These are phyloP conservation scores for Candida lessepsii DNA, from an alignment of 805 yeast genomes.

Conservation along the genomic window DNA sequence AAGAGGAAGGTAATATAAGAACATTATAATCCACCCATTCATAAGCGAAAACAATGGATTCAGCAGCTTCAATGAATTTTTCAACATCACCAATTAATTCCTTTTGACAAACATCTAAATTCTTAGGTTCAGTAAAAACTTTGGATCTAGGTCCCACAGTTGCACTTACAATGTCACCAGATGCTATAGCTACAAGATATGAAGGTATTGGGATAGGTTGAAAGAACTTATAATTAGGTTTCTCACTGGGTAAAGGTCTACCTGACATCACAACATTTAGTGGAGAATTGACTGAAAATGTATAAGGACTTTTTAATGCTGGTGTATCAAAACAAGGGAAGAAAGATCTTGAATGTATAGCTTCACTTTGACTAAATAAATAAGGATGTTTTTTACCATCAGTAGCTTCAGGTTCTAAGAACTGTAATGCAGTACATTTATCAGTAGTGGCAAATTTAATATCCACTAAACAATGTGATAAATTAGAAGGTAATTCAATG, in stretches of 20 bases:
- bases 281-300: slow-evolving; percentile 58
- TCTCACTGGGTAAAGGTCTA: slow-evolving; percentile 30
- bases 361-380: slow-evolving; percentile 87
- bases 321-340: slow-evolving; percentile 94
- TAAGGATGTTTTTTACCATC: slow-evolving; percentile 68
- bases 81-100: slow-evolving; percentile 84
- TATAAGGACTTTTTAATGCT: slow-evolving; percentile 66
- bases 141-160: slow-evolving; percentile 83
- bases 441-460: slow-evolving; percentile 69
- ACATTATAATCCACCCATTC: slow-evolving; percentile 86
- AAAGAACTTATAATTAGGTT: slow-evolving; percentile 37
- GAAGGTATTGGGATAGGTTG: slow-evolving; percentile 87
- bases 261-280: slow-evolving; percentile 78
- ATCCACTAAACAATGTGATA: slow-evolving; percentile 28
- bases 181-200: slow-evolving; percentile 78
- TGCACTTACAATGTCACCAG: slow-evolving; percentile 70
- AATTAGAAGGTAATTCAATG: slow-evolving; percentile 22
- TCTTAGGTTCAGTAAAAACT: slow-evolving; percentile 75
- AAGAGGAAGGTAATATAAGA: slow-evolving; percentile 70
- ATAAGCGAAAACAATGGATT: slow-evolving; percentile 69
- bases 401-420: slow-evolving; percentile 73
- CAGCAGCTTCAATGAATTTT: slow-evolving; percentile 75
- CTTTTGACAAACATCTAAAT: slow-evolving; percentile 64
- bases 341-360: slow-evolving; percentile 84
- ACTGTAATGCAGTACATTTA: slow-evolving; percentile 81